Evolutionary conservation across 2,329 filamentous ascomycete genomes (phyloP), one percentile per base, ranked within the genome.

Genomic region (Teratosphaeria epicoccoides): DNA sequence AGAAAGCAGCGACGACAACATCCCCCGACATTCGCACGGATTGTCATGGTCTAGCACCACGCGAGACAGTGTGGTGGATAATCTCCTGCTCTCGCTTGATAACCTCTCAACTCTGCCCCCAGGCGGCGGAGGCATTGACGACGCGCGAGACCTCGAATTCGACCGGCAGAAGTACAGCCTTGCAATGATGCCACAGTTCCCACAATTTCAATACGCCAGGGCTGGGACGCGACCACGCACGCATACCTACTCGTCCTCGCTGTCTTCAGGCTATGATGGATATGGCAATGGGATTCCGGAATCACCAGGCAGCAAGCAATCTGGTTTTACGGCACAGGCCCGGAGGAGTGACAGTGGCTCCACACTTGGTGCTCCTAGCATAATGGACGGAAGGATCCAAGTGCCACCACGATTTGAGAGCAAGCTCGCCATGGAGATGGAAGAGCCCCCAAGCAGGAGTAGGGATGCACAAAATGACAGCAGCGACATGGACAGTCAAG

Each of bases 31-130:
- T 70, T 88, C 85, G 47, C 90, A 96, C 74, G 90, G 95, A 68
- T 77, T 96, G 56, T 90, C 87, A 52, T 77, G 95, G 62, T 84
- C 84, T 48, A 81, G 85, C 47, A 82, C 87, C 57, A 88, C 87
- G 40, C 83, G 91, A 60, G 88, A 95, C 65, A 96, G 90, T 29
- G 83, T 98, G 59, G 88, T 98, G 54, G 86, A 93, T 70, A 95
- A 96, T 69, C 93, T 98, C 85, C 82, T 97, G 55, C 76, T 93
- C 58, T 95, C 90, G 40, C 83, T 98, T 57, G 91, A 95, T 70
- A 86, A 91, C 68, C 82, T 46, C 23, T 46, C 44, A 12, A 46
- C 6, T 17, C 44, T n/a, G 25, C 17, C 23, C 12, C n/a, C 25
- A 5, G 44, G 23, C 14, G 44, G 44, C 7, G 17, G 11, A 28